phyloP scores from a whole-genome alignment of 1,284 basidiomycete genomes.

The Wallemia ichthyophaga region DNA sequence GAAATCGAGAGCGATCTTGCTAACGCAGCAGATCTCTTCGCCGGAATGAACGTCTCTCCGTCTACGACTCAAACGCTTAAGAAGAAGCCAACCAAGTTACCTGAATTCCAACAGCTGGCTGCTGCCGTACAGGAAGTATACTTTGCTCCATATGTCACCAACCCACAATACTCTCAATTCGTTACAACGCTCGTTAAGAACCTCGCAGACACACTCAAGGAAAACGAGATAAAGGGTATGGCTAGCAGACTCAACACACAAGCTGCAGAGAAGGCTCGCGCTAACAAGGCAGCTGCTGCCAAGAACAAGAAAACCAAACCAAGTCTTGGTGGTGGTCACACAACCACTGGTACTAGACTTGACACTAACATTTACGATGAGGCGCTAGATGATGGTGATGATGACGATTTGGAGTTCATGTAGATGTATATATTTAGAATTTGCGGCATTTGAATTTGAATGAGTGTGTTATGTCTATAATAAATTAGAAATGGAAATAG shows the following conservation, averaged over 20 bases:
- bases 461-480: neutral
- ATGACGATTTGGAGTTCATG: conserved; percentile 41
- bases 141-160: conserved; percentile 40
- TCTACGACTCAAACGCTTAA: conserved; percentile 29
- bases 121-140: conserved; percentile 36
- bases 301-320: conserved; percentile 71
- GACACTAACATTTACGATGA: conserved; percentile 59
- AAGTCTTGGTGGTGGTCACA: conserved; percentile 27
- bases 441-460: neutral
- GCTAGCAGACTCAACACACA: conserved; percentile 50
- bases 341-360: conserved; percentile 26
- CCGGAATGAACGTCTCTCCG: conserved; percentile 24
- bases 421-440: conserved; percentile 7
- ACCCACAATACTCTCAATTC: conserved; percentile 49
- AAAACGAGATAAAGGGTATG: conserved; percentile 62
- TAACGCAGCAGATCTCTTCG: conserved; percentile 50
- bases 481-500: neutral
- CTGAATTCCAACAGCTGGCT: conserved; percentile 47
- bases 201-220: conserved; percentile 39
- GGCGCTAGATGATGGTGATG: conserved; percentile 50
- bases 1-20: conserved; percentile 59
- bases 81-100: conserved; percentile 25
- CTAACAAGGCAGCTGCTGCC: conserved; percentile 41
- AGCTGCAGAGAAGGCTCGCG: conserved; percentile 64
- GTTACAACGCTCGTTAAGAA: conserved; percentile 48